phyloP scores from a whole-genome alignment of 1,284 basidiomycete species.

The Cutaneotrichosporon dermatis region DNA sequence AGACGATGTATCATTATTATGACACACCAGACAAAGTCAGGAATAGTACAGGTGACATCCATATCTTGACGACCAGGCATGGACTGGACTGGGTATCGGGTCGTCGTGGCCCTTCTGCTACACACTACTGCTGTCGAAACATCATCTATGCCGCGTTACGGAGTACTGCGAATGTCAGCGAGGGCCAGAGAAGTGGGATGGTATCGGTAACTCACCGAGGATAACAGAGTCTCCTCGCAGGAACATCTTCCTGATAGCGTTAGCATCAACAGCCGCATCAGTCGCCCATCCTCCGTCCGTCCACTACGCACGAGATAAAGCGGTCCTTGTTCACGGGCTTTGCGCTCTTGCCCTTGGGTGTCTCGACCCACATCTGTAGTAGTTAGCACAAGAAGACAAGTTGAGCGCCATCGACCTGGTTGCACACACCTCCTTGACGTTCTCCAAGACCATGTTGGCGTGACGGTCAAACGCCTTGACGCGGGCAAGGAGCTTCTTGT shows the following conservation, averaged over 20 bases:
- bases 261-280: neutral
- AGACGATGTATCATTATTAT: constrained; percentile 2
- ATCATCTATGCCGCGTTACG: constrained; percentile 70
- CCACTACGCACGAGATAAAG: constrained; percentile 94
- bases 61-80: constrained; percentile 15
- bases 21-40: neutral
- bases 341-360: constrained; percentile 96
- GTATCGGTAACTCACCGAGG: constrained; percentile 61
- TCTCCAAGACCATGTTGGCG: constrained; percentile 97
- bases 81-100: constrained; percentile 7
- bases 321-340: constrained; percentile 98
- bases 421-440: constrained; percentile 78
- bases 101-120: constrained; percentile 1
- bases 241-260: constrained; percentile 45
- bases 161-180: constrained; percentile 56
- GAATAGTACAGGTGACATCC: constrained; percentile 18
- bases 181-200: neutral
- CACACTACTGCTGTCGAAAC: neutral
- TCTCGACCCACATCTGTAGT: constrained; percentile 93
- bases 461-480: constrained; percentile 99
- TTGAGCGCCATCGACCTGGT: no score
- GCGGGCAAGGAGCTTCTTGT: constrained; percentile 94
- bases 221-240: constrained; percentile 89
- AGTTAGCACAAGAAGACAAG: neutral
- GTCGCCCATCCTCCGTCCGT: constrained; percentile 38